A percentile compares a stretch with the other conserved stretches of the same genome.
Evolutionary conservation across 2,329 filamentous ascomycete species (phyloP).

Genomic region (Colletotrichum sp.): DNA sequence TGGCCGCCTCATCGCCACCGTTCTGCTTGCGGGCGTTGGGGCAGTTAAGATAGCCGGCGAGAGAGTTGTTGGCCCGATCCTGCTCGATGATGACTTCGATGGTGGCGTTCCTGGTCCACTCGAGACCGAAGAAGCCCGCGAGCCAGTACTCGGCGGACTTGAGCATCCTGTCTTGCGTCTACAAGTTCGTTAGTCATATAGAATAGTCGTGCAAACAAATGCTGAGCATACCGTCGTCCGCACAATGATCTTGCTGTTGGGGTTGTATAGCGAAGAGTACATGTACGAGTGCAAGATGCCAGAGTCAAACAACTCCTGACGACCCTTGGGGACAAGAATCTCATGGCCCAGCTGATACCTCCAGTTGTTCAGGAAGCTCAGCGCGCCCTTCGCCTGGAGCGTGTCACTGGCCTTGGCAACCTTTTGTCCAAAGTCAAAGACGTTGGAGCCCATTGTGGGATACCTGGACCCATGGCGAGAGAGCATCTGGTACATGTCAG

Average conservation of each 20-base stretch:
- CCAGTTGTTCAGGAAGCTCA: slow-evolving; percentile 75
- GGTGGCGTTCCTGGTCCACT: slow-evolving; percentile 75
- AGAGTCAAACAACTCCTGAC: slow-evolving; percentile 75
- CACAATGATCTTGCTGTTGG: slow-evolving; percentile 74
- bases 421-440: slow-evolving; percentile 60
- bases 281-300: slow-evolving; percentile 74
- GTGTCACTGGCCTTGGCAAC: slow-evolving; percentile 58
- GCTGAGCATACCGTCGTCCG: slow-evolving; percentile 62
- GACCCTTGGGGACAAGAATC: slow-evolving; percentile 74
- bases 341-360: slow-evolving; percentile 72
- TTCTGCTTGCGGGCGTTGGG: slow-evolving; percentile 61
- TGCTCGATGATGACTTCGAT: slow-evolving; percentile 76
- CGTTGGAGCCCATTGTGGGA: slow-evolving; percentile 65
- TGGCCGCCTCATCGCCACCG: slow-evolving; percentile 57
- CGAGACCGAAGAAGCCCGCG: slow-evolving; percentile 78
- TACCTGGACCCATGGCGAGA: slow-evolving; percentile 78
- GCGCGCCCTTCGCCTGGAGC: slow-evolving; percentile 59
- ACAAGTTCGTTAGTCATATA: slow-evolving; percentile 7
- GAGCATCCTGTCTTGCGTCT: slow-evolving; percentile 78
- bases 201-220: neutral
- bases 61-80: slow-evolving; percentile 69
- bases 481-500: slow-evolving; percentile 58
- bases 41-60: slow-evolving; percentile 72
- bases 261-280: slow-evolving; percentile 74
- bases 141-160: slow-evolving; percentile 80